Percentiles rank a stretch among this genome's conserved stretches.
These are phyloP conservation scores for Arthrinium puccinioides DNA, from an alignment of 2,329 filamentous ascomycete species.

Conservation along the genomic window DNA sequence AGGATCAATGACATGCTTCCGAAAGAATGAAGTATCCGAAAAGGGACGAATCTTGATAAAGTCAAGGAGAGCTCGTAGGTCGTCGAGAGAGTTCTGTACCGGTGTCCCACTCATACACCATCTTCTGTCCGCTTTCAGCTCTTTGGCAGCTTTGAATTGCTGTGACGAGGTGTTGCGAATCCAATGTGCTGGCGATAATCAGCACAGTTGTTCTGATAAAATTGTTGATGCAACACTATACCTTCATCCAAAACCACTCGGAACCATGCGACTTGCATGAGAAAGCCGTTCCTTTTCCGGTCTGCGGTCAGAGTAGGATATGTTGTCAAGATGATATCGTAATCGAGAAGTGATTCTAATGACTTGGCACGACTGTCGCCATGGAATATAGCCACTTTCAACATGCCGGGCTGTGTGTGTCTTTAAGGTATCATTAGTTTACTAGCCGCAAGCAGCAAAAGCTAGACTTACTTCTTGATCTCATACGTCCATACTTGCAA, in stretches of 20 bases:
- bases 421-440: neutral
- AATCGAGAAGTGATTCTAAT: neutral
- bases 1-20: slow-evolving; percentile 8
- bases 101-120: slow-evolving; percentile 5
- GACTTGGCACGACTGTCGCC: neutral
- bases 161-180: slow-evolving; percentile 3
- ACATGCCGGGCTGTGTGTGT: neutral
- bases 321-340: slow-evolving; percentile 5
- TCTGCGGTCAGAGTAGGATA: slow-evolving; percentile 1
- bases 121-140: slow-evolving; percentile 13
- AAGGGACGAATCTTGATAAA: slow-evolving; percentile 8
- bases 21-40: slow-evolving; percentile 5
- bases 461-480: neutral
- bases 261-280: neutral
- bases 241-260: slow-evolving; percentile 1
- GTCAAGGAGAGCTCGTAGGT: neutral
- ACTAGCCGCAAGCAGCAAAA: too few relatives aligned
- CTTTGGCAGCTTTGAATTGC: slow-evolving; percentile 19
- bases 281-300: neutral
- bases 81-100: slow-evolving; percentile 4
- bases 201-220: neutral
- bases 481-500: neutral
- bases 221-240: slow-evolving; percentile 1
- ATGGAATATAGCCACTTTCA: neutral
- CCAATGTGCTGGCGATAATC: slow-evolving; percentile 4